phyloP scores from a whole-genome alignment of 2,329 filamentous ascomycete species.

The Periconia digitata region DNA sequence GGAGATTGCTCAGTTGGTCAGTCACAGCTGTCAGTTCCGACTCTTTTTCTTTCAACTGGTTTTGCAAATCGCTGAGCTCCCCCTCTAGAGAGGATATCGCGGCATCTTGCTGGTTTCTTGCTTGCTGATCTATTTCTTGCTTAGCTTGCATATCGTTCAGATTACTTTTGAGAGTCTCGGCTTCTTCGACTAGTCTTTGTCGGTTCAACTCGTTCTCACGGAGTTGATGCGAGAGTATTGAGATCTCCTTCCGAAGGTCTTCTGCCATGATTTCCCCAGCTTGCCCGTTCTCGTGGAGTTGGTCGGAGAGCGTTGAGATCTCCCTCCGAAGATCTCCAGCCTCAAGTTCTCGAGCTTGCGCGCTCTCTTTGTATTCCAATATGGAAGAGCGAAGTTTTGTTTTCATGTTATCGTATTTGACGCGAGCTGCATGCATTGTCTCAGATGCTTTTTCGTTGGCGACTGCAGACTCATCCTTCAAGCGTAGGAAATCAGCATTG shows the following conservation, averaged over 20 bases:
- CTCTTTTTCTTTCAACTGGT: slow-evolving; percentile 20
- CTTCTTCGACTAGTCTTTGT: slow-evolving; percentile 10
- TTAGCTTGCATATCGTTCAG: slow-evolving; percentile 11
- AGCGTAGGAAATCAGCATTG: slow-evolving; percentile 29
- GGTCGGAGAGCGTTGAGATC: slow-evolving; percentile 4
- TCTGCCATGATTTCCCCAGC: slow-evolving; percentile 4
- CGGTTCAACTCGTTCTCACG: slow-evolving; percentile 13
- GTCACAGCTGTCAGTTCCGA: slow-evolving; percentile 16
- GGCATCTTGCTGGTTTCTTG: slow-evolving; percentile 12
- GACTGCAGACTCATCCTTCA: slow-evolving; percentile 42
- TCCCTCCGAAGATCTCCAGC: slow-evolving; percentile 10
- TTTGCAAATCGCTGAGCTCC: slow-evolving; percentile 18
- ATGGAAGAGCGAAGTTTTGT: slow-evolving; percentile 34
- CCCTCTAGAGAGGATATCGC: slow-evolving; percentile 26
- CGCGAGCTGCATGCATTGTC: slow-evolving; percentile 19
- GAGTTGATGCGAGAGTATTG: slow-evolving; percentile 5
- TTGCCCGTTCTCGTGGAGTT: slow-evolving; percentile 12
- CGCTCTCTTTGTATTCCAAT: slow-evolving; percentile 18
- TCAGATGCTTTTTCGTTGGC: slow-evolving; percentile 38
- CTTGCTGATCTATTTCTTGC: slow-evolving; percentile 13
- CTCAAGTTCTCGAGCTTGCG: slow-evolving; percentile 9
- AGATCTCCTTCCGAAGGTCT: slow-evolving; percentile 12
- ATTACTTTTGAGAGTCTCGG: slow-evolving; percentile 39
- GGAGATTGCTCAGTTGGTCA: slow-evolving; percentile 18
- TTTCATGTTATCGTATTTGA: slow-evolving; percentile 37